Base-by-base conservation (phyloP, 768 basidiomycete genomes). In the Russula olivacea region DNA sequence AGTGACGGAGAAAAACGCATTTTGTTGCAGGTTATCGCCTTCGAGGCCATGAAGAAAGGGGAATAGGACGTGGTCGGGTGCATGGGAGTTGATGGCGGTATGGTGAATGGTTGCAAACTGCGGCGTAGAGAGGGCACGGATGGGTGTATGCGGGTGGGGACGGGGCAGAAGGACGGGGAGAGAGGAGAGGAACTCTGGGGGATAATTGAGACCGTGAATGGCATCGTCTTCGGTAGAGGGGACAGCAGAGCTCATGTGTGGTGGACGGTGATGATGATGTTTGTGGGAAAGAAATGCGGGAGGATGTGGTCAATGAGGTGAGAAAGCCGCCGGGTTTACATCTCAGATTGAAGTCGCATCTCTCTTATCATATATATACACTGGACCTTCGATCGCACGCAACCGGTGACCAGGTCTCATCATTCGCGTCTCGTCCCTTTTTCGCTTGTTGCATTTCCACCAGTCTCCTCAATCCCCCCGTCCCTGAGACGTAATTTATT, bases 1-100 rank as follows among this genome's bases (percentile, higher is more conserved):
- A 56, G 62, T 19, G 11, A 79, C 71, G 12, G 82, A 79, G 71
- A 95, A 95, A 79, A 94, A 94, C 23, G 81, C 78, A 69, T 89
- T 91, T 76, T 93, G 92, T 0, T 86, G 84, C 17, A 81, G 74
- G 70, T 92, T 91, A 62, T 86, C 80, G 66, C 90, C 87, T 69
- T 94, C 92, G 64, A 94, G 79, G 49, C 92, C 90, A 69, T 94
- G 93, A 17, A 93, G 76, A 75, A 93, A 96, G 0, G 93, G 93
- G 72, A 96, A 96, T 61, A 94, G 82, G 68, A 87, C 80, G 45
- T 80, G 78, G 75, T 96, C 93, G 0, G 88, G 88, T 1, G 90
- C 83, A 73, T 94, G 89, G 1, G 83, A 75, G 61, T 82, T 78
- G 65, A 84, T 76, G 66, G 90, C 83, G n/a, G 77, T 72, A 68